Evolutionary conservation across 1,284 basidiomycete genomes (phyloP), one percentile per base, ranked within the genome.

Genomic region (Salmacisia buchloeana): DNA sequence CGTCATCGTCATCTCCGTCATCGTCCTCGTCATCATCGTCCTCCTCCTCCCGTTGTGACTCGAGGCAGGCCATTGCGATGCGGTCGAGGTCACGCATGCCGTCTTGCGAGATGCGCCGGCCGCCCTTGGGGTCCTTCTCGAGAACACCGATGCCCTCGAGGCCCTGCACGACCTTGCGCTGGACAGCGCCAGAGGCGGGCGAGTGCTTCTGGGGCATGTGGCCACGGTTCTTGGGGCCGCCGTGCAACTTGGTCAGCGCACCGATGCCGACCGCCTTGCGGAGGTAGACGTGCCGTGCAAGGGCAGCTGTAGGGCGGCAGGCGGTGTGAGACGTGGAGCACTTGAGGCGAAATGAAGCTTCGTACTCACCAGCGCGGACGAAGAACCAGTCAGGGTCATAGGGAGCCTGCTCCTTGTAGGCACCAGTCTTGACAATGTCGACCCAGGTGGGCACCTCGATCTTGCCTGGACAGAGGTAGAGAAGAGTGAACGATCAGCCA

Each of bases 381-480:
- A 98, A 98, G 87, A 88, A 99, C 94, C 94, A 99, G 83, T 98
- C 96, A 60, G 92, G 91, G 83, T 98, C 93, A 84, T 97, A 97
- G 64, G 94, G 94, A 62, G 94, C 94, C 71, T 94, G 91, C 85
- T 99, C 94, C 85, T 97, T 98, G 87, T 86, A 94, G 69, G 90
- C 84, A 81, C 92, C 96, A 67, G 94, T 99, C 86, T 99, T 99
- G 83, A 98, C 94, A 78, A 97, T 86, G 83, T 99, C 94, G 68
- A 93, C 94, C 96, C 96, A 99, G 83, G 88, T 90, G 77, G 94
- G 94, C 73, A 99, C 91, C 85, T 99, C 94, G 79, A 96, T 89
- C 85, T 94, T 94, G 82, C 92, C 81, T 82, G 75, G 31, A 33
- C n/a, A 31, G 5, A 58, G 21, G 36, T 10, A 38, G 21, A 38